A percentile compares a stretch with the other conserved stretches of the same genome.
Conservation (phyloP, 2,329 filamentous ascomycete genomes). For the Calonectria crousiana region DNA sequence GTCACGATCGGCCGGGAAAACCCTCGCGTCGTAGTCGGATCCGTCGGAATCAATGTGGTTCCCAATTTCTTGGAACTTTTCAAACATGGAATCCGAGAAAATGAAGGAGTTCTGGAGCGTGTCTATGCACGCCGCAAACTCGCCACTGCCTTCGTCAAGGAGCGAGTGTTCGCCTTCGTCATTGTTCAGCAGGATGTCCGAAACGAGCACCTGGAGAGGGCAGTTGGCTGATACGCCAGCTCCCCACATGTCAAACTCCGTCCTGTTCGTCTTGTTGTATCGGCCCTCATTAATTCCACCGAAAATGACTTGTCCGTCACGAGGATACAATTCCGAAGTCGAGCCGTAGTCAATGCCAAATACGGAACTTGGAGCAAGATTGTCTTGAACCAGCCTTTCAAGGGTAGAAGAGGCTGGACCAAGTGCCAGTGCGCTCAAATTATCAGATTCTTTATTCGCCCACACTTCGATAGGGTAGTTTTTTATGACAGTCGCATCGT, state of each 20-base stretch:
- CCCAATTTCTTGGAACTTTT: slow-evolving; percentile 18
- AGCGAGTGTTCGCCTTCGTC: slow-evolving; percentile 25
- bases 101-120: slow-evolving; percentile 26
- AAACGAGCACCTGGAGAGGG: slow-evolving; percentile 19
- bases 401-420: slow-evolving; percentile 16
- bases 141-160: background rate
- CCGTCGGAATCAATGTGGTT: slow-evolving; percentile 22
- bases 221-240: slow-evolving; percentile 20
- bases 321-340: slow-evolving; percentile 17
- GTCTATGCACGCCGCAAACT: slow-evolving; percentile 23
- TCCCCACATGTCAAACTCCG: slow-evolving; percentile 26
- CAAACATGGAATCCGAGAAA: slow-evolving; percentile 21
- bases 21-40: background rate
- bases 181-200: slow-evolving; percentile 20
- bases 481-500: background rate
- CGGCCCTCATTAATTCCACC: slow-evolving; percentile 20
- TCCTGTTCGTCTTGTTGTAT: slow-evolving; percentile 10
- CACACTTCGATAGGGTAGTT: slow-evolving; percentile 23
- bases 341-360: slow-evolving; percentile 23
- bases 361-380: slow-evolving; percentile 4
- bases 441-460: slow-evolving; percentile 18
- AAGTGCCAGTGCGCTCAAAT: slow-evolving; percentile 21
- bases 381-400: background rate
- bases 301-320: slow-evolving; percentile 18
- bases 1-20: slow-evolving; percentile 6